Conservation (phyloP, 2,329 filamentous ascomycete species). For the Macrophomina pseudophaseolina region DNA sequence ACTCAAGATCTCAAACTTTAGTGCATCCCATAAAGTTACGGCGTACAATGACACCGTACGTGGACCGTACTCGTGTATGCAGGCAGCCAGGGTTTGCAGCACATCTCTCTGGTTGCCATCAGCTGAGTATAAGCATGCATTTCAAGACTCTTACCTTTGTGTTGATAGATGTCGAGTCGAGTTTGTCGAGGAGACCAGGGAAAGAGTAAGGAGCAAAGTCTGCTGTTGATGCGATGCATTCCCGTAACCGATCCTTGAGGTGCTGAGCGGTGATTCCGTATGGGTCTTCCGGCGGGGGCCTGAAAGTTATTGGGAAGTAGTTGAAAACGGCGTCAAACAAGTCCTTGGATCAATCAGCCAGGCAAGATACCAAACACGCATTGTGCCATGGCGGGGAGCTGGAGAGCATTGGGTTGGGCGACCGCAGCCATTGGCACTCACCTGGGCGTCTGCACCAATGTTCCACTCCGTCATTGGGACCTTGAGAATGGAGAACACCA, state of each 20-base stretch:
- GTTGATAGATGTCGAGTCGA: conserved; percentile 71
- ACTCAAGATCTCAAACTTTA: conserved; percentile 73
- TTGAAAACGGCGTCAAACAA: conserved; percentile 73
- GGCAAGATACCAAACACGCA: too few relatives aligned
- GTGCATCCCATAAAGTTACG: conserved; percentile 68
- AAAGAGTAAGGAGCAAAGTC: conserved; percentile 70
- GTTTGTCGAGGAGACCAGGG: conserved; percentile 70
- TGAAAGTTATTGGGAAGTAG: conserved; percentile 75
- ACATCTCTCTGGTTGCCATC: conserved; percentile 60
- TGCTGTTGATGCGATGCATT: conserved; percentile 66
- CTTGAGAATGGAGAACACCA: conserved; percentile 70
- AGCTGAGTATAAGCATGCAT: neutral
- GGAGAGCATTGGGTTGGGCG: neutral
- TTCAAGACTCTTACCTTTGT: conserved; percentile 58
- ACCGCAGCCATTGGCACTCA: conserved; percentile 34
- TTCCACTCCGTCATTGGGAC: conserved; percentile 73
- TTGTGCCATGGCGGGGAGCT: neutral
- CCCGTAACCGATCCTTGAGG: conserved; percentile 66
- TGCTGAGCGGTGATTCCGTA: conserved; percentile 73
- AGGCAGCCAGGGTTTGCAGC: conserved; percentile 65
- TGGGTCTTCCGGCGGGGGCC: conserved; percentile 70
- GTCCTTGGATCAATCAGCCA: conserved; percentile 38
- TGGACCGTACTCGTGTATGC: conserved; percentile 63
- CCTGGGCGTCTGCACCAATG: conserved; percentile 64
- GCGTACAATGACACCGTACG: conserved; percentile 66